Base-by-base conservation (phyloP, 2,329 filamentous ascomycete species). In the Colletotrichum destructivum region DNA sequence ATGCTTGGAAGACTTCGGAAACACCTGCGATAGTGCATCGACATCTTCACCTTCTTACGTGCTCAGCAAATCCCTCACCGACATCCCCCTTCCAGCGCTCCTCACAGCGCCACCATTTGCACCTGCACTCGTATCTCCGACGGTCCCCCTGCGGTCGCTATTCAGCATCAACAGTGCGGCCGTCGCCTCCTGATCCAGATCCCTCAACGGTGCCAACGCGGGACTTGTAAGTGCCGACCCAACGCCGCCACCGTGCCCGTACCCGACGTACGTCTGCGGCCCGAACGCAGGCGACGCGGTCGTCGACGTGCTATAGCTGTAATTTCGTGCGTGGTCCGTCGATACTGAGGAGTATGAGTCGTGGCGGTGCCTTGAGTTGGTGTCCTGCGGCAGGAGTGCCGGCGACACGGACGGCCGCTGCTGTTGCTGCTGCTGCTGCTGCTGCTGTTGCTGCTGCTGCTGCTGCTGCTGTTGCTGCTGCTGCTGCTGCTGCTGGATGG, bases 131-230 rank as follows among this genome's bases (percentile, higher is more conserved):
- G 56, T 61, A 13, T 64, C 69, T 18, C 74, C 68, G n/a, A 66
- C 57, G 13, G 82, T 84, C 47, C 86, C 87, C 46, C 94, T 87
- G 51, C 94, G 89, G 79, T 96, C 94, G 65, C 87, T 90, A 75
- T 95, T 97, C 71, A 98, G 84, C 95, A 98, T 97, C 79, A 98
- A 82, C 75, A 98, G 81, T 3, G 95, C 95, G 15, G 94, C 92
- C 9, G 94, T 96, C 1, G 94, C 95, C 80, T 96, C 94, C 72
- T 95, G 92, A 73, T 93, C 90, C 5, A 89, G 77, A 61, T 91
- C 89, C 23, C 68, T 51, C 77, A 89, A 87, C 0, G 90, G 88
- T 23, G 82, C 78, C 55, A 91, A 79, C 9, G 86, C 86, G 1
- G 89, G 90, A 73, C 89, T 91, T 7, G 91, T 90, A 71, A 90